Percentiles rank a stretch among this genome's conserved stretches.
These are phyloP conservation scores for Pichia thaimueangensis DNA, from an alignment of 805 yeast genomes.

Conservation along the genomic window DNA sequence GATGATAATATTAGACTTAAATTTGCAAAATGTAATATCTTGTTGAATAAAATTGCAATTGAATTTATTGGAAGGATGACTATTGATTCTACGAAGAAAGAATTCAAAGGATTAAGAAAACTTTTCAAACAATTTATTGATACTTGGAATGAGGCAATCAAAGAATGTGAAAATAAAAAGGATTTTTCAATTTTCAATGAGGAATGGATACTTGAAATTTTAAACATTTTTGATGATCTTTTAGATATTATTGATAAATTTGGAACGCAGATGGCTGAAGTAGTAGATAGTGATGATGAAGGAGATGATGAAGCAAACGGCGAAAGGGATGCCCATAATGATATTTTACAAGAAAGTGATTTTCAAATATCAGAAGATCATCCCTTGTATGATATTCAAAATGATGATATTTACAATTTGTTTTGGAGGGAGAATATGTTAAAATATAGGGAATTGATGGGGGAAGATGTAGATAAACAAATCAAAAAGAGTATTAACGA, in stretches of 20 bases:
- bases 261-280: constrained; percentile 54
- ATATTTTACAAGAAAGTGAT: constrained; percentile 20
- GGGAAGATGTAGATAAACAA: constrained; percentile 5
- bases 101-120: constrained; percentile 32
- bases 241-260: constrained; percentile 62
- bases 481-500: constrained; percentile 32
- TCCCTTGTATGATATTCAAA: constrained; percentile 45
- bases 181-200: constrained; percentile 19
- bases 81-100: constrained; percentile 31
- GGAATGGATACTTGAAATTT: constrained; percentile 38
- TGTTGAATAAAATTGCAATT: constrained; percentile 53
- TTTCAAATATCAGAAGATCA: constrained; percentile 41
- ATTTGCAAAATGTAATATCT: constrained; percentile 50
- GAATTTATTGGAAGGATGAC: constrained; percentile 48
- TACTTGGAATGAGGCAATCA: constrained; percentile 40
- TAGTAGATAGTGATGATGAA: constrained; percentile 49
- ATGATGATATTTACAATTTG: constrained; percentile 35
- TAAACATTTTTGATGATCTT: constrained; percentile 59
- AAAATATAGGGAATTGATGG: constrained; percentile 29
- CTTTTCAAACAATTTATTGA: constrained; percentile 42
- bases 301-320: constrained; percentile 29
- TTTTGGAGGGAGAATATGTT: constrained; percentile 51
- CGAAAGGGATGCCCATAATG: constrained; percentile 36
- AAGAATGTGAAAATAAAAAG: constrained; percentile 20
- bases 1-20: constrained; percentile 36